Evolutionary conservation across 2,329 filamentous ascomycete species (phyloP), one percentile per base, ranked within the genome.

Genomic region (Dothistroma pini): DNA sequence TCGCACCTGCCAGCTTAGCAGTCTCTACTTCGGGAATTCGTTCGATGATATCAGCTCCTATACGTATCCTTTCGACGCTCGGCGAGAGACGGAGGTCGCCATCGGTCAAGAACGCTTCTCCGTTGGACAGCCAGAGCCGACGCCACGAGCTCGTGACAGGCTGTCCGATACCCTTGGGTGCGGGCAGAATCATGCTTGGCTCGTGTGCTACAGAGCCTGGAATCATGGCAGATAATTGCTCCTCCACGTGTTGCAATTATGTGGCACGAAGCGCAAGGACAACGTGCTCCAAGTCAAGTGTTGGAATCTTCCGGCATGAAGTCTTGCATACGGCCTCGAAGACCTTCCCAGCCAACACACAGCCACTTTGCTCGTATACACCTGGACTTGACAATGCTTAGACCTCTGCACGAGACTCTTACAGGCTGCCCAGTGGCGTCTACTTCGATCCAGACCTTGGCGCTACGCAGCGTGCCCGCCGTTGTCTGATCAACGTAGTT

Each of bases 361-460:
- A 53, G 25, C 51, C 25, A 53, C 31, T 31, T 11, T 53, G 7
- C 51, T 8, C 31, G 51, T 32, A 34, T 35, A 10, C 31, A 25
- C 25, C 48, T 25, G 48, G 5, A 51, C 7, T 12, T 9, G 31
- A 53, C 31, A n/a, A 53, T 35, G 31, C 29, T 53, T 11, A 34
- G 31, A 16, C 51, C 31, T 53, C 34, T 32, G 29, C 51, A 53
- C 16, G 50, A 53, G 16, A 35, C 50, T 25, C 50, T 14, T 32
- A 35, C 31, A 32, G 51, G 31, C 31, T 53, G 31, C 14, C 25
- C 31, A 32, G 51, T 53, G 10, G 34, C 29, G 31, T 53, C 50
- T 11, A 53, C 25, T 53, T 53, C 25, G 25, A 34, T 29, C 50
- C 25, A 53, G 50, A 53, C 31, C 50, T 53, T 53, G 51, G 31